Evolutionary conservation across 768 basidiomycete genomes (phyloP).

Genomic region (Podaxis sp.): DNA sequence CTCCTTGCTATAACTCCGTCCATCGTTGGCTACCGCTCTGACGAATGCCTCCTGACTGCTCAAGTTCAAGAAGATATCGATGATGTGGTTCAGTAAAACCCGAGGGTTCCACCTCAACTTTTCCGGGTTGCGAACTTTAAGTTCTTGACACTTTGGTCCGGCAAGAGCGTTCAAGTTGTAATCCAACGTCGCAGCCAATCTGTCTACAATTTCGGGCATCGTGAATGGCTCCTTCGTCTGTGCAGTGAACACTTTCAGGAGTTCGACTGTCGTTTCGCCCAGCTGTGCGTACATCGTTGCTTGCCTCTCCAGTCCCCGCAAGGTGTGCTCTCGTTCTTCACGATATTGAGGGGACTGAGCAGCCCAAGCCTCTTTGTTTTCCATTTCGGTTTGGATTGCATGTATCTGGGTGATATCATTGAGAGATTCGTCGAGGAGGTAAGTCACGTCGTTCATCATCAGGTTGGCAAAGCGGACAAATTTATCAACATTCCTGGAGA

Average conservation of each 20-base stretch:
- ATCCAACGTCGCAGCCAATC: slow-evolving; percentile 94
- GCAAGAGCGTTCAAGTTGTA: slow-evolving; percentile 89
- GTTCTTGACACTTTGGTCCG: slow-evolving; percentile 84
- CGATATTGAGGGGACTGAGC: slow-evolving; percentile 66
- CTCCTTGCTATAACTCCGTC: slow-evolving; percentile 82
- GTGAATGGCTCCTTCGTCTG: slow-evolving; percentile 92
- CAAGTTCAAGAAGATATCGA: slow-evolving; percentile 89
- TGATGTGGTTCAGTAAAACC: slow-evolving; percentile 76
- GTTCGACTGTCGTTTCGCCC: slow-evolving; percentile 83
- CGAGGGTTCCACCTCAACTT: slow-evolving; percentile 89
- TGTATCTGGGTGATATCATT: slow-evolving; percentile 87
- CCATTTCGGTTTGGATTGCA: slow-evolving; percentile 84
- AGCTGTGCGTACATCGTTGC: slow-evolving; percentile 86
- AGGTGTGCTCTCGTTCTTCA: slow-evolving; percentile 76
- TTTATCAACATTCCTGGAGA: slow-evolving; percentile 76
- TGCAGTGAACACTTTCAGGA: slow-evolving; percentile 89
- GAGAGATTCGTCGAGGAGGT: slow-evolving; percentile 95
- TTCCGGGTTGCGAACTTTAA: slow-evolving; percentile 82
- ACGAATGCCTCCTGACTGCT: slow-evolving; percentile 78
- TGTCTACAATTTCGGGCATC: slow-evolving; percentile 94
- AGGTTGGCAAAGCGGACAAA: slow-evolving; percentile 96
- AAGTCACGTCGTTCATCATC: slow-evolving; percentile 99
- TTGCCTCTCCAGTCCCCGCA: slow-evolving; percentile 80
- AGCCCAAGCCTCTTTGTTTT: slow-evolving; percentile 68
- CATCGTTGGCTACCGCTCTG: slow-evolving; percentile 88